phyloP scores from a whole-genome alignment of 768 basidiomycete species.

The Saitozyma podzolica region DNA sequence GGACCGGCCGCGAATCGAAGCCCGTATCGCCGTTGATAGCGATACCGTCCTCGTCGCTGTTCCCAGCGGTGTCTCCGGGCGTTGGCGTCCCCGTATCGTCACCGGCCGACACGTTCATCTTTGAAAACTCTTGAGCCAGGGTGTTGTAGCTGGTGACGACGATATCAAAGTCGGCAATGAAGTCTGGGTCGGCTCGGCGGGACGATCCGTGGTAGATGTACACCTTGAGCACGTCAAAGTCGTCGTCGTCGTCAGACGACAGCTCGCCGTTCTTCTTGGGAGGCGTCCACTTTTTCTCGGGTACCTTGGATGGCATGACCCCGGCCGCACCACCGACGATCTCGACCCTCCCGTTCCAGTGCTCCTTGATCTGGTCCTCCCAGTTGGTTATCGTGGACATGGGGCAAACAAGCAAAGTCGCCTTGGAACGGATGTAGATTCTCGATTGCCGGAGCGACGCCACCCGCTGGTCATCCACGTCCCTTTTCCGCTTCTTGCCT shows the following conservation, averaged over 20 bases:
- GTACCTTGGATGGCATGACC: conserved; percentile 30
- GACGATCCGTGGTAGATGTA: conserved; percentile 96
- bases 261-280: conserved; percentile 33
- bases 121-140: conserved; percentile 89
- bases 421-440: conserved; percentile 64
- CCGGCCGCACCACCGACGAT: conserved; percentile 72
- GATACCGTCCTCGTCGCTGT: conserved; percentile 62
- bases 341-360: conserved; percentile 85
- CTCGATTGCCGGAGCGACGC: conserved; percentile 32
- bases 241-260: conserved; percentile 50
- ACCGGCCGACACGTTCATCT: conserved; percentile 70
- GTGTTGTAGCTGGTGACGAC: conserved; percentile 98
- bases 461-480: conserved; percentile 55
- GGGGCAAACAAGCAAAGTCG: conserved; percentile 94
- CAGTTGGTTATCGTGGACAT: conserved; percentile 96
- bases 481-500: conserved; percentile 71
- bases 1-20: conserved; percentile 54
- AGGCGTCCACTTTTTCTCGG: conserved; percentile 35
- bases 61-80: conserved; percentile 43
- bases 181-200: conserved; percentile 78
- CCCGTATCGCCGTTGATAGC: conserved; percentile 72
- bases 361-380: conserved; percentile 98
- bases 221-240: conserved; percentile 55
- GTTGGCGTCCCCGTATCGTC: conserved; percentile 61
- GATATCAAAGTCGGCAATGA: conserved; percentile 89